These are phyloP conservation scores for Borovskyia barvae DNA, from an alignment of 208 protist species.

Conservation along the genomic window DNA sequence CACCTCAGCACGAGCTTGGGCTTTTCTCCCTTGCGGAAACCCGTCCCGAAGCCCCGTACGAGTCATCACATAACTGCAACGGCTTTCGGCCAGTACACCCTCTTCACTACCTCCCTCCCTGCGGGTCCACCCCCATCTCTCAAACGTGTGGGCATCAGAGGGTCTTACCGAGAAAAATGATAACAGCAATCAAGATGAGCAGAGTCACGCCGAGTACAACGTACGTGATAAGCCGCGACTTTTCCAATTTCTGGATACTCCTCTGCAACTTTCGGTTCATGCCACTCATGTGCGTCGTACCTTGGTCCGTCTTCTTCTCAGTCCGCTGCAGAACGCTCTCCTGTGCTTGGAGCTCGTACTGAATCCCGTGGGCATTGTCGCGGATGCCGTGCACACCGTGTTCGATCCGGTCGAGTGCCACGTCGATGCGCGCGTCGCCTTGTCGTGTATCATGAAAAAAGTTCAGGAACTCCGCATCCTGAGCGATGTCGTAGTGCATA, in stretches of 20 bases:
- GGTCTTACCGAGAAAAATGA: conserved; percentile 45
- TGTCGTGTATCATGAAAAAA: conserved; percentile 51
- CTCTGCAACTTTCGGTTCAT: conserved; percentile 43
- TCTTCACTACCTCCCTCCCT: neutral
- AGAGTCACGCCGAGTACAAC: conserved; percentile 45
- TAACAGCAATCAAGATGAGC: conserved; percentile 45
- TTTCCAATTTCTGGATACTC: conserved; percentile 46
- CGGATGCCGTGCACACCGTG: conserved; percentile 41
- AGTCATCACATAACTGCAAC: too few species aligned
- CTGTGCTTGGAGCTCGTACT: conserved; percentile 47
- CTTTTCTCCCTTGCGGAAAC: too few species aligned
- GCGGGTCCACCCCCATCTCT: neutral
- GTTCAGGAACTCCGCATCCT: conserved; percentile 46
- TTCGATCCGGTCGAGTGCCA: conserved; percentile 55
- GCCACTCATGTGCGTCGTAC: conserved; percentile 33
- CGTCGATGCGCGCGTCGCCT: conserved; percentile 47
- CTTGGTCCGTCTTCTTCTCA: conserved; percentile 36
- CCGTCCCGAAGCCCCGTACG: too few species aligned
- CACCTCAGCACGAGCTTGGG: too few species aligned
- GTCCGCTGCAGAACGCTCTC: conserved; percentile 29
- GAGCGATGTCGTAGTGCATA: conserved; percentile 34
- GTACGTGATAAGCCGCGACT: conserved; percentile 49
- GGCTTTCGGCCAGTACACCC: neutral
- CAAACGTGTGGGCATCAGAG: conserved; percentile 4
- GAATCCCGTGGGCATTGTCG: conserved; percentile 53